Evolutionary conservation across 73 alveolate species (phyloP), one percentile per base, ranked within the genome.

Genomic region (Uronychia binucleata): DNA sequence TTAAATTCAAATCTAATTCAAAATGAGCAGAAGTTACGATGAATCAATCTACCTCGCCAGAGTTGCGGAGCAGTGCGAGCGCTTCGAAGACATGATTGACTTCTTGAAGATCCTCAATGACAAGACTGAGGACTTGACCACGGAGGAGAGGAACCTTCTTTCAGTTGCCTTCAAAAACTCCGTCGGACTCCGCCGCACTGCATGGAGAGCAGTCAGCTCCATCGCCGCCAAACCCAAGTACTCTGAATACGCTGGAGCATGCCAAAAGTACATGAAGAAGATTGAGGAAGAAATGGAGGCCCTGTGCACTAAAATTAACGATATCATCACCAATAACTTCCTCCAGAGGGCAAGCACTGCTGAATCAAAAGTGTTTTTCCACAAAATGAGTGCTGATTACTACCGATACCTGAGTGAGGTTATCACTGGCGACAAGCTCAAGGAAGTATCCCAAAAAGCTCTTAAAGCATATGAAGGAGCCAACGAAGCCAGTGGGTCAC

Each of bases 241-340:
- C 81, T 25, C 28, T 0, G 26, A 27, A 19, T 58, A 31, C 0
- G 92, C 77, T 19, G 92, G 29, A 81, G 87, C 93, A 32, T 92
- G 80, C 78, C 93, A 82, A 60, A 81, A 85, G 79, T 94, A 96
- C 90, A 79, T 94, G 91, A 92, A 87, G 92, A 96, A 95, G 92
- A 83, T 97, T 83, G 97, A 92, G 60, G 86, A 93, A 33, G 99
- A 95, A 90, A 90, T 97, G 81, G 90, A 96, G 59, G 85, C 74
- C 28, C 88, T 77, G 78, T 93, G 98, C 78, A 90, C 93, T 75
- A 94, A 94, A 88, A 94, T 93, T 60, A 75, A 94, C 77, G 84
- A 88, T 30, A 81, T 97, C 86, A 91, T 97, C 76, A 92, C 86
- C 86, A 77, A 83, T 60, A 74, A 59, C 81, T 87, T 96, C 67